Conservation (phyloP, 768 basidiomycete species). For the Suillus subaureus region DNA sequence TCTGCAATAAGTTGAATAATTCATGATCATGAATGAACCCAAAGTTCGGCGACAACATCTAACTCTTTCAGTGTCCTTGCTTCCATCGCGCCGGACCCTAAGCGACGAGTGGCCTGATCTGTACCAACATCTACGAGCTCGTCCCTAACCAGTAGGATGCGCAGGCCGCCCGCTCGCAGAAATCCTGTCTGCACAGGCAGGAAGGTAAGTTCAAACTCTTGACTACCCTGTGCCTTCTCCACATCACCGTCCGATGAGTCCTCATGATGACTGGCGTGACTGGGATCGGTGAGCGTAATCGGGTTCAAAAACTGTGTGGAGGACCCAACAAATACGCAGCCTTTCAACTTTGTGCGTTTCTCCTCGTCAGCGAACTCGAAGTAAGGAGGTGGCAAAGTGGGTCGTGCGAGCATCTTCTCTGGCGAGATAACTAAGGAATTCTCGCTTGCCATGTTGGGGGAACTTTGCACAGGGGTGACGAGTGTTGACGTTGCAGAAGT, state of each 20-base stretch:
- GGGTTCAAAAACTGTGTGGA: slow-evolving; percentile 51
- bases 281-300: slow-evolving; percentile 36
- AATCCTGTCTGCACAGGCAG: slow-evolving; percentile 63
- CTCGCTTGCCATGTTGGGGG: slow-evolving; percentile 10
- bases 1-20: background rate
- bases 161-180: slow-evolving; percentile 64
- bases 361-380: slow-evolving; percentile 44
- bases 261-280: slow-evolving; percentile 11
- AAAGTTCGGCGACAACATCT: slow-evolving; percentile 71
- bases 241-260: slow-evolving; percentile 14
- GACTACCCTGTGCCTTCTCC: slow-evolving; percentile 41
- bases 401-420: slow-evolving; percentile 11
- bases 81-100: slow-evolving; percentile 28
- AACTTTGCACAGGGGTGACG: slow-evolving; percentile 11
- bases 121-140: slow-evolving; percentile 40
- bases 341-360: slow-evolving; percentile 30
- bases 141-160: slow-evolving; percentile 68
- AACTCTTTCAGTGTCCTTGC: slow-evolving; percentile 67
- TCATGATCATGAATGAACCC: slow-evolving; percentile 47
- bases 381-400: slow-evolving; percentile 47
- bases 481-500: slow-evolving; percentile 8
- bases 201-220: slow-evolving; percentile 67
- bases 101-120: slow-evolving; percentile 21
- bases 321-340: slow-evolving; percentile 50
- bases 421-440: slow-evolving; percentile 18